phyloP scores from a whole-genome alignment of 2,329 filamentous ascomycete species.

The Thelonectria blattea region DNA sequence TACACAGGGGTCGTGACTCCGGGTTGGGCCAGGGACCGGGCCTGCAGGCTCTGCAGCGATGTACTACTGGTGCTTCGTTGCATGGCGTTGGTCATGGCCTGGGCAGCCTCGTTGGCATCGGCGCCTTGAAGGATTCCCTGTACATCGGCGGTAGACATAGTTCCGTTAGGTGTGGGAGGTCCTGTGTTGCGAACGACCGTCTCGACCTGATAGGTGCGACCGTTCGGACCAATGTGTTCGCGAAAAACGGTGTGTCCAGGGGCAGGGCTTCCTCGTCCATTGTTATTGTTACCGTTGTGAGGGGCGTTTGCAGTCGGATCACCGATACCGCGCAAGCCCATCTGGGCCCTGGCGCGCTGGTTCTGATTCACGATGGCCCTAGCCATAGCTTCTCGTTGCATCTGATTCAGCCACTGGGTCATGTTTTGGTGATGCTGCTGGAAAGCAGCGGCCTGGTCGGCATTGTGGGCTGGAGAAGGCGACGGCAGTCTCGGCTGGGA shows the following conservation, averaged over 20 bases:
- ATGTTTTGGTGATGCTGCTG: constrained; percentile 51
- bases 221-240: constrained; percentile 43
- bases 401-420: constrained; percentile 53
- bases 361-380: constrained; percentile 51
- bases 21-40: constrained; percentile 43
- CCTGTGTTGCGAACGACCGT: constrained; percentile 38
- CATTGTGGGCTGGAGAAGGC: constrained; percentile 37
- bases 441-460: constrained; percentile 41
- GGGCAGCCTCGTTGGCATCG: constrained; percentile 53
- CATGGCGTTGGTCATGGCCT: constrained; percentile 57
- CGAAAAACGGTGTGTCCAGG: constrained; percentile 42
- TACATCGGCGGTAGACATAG: constrained; percentile 51
- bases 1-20: constrained; percentile 52
- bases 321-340: constrained; percentile 50
- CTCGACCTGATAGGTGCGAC: constrained; percentile 45
- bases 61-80: constrained; percentile 57
- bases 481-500: constrained; percentile 43
- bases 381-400: constrained; percentile 54
- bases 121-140: constrained; percentile 54
- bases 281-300: constrained; percentile 36
- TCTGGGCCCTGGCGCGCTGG: constrained; percentile 49
- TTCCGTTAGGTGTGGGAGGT: constrained; percentile 30
- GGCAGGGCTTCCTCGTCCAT: constrained; percentile 42
- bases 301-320: constrained; percentile 37
- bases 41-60: constrained; percentile 49